Conservation (phyloP, 2,329 filamentous ascomycete species). For the Colletotrichum sp. region DNA sequence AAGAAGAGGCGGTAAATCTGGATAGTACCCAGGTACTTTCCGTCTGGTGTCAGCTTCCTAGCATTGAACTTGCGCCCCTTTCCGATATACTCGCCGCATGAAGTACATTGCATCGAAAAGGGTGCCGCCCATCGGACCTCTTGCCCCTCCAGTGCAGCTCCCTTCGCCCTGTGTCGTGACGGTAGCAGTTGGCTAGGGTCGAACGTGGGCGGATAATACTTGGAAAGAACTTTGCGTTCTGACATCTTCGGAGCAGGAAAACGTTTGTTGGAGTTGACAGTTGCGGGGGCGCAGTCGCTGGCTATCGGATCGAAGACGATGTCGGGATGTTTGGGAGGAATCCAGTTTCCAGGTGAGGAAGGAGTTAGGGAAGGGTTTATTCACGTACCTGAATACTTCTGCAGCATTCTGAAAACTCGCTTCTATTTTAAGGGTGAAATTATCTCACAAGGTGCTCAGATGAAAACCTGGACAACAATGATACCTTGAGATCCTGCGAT, state of each 20-base stretch:
- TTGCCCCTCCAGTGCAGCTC: neutral
- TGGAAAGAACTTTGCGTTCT: neutral
- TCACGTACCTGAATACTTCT: neutral
- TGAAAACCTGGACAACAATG: accelerated
- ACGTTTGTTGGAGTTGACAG: neutral
- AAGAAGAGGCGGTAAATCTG: neutral
- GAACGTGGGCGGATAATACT: neutral
- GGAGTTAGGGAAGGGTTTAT: neutral
- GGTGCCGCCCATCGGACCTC: neutral
- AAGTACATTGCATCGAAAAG: neutral
- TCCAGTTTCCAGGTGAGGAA: neutral
- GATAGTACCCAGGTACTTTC: neutral
- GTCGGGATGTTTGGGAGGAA: neutral
- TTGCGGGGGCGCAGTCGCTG: neutral
- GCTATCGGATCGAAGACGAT: neutral
- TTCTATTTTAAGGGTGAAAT: accelerated
- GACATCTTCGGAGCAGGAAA: neutral
- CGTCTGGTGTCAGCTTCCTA: neutral
- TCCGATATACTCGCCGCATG: neutral
- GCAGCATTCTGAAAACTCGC: neutral
- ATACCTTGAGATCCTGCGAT: neutral
- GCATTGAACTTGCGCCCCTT: neutral
- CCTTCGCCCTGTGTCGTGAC: neutral
- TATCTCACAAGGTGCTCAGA: neutral
- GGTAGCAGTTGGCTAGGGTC: neutral